Evolutionary conservation across 768 basidiomycete species (phyloP), one percentile per base, ranked within the genome.

Genomic region (Omphalotus guepiniiformis): DNA sequence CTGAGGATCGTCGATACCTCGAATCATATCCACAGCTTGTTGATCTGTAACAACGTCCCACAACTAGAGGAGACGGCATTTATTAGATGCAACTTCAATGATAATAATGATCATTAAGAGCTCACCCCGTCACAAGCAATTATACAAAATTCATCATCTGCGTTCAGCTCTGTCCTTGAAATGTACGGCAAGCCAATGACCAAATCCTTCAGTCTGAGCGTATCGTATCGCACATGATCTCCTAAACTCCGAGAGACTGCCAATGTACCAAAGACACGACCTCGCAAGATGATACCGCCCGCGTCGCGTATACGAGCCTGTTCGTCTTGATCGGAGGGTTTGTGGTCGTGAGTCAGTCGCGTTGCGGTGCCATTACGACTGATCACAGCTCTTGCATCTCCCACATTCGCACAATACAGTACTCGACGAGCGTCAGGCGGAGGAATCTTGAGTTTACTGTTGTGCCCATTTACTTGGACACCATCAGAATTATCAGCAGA

Each of bases 141-240:
- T 48, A 89, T 83, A 50, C 85, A 60, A 59, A 85, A 82, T 63
- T 89, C 85, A 59, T 88, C 86, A 1, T 79, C 74, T 3, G 79
- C 73, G 22, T 76, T 75, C 47, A 89, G 56, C 49, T 75, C 72
- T 9, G 85, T 88, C 61, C 87, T 83, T 28, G 88, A 88, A 23
- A 87, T 87, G 61, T 85, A 88, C 9, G 87, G 87, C 32, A 81
- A 74, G 2, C 87, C 88, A 42, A 89, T 86, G n/a, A 89, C 86
- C 57, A 85, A 88, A 55, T 89, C 88, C 63, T 89, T 89, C 85
- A 89, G 85, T 21, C 82, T 78, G 4, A 82, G 42, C 36, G 40
- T 42, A 15, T 49, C 52, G 39, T 49, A 53, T 16, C 42, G 32
- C 37, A 53, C 25, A 40, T 53, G 80, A 55, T 89, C 87, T 13